These are phyloP conservation scores for Wallacemonas sp. DNA, from an alignment of 208 protist species.

Conservation along the genomic window DNA sequence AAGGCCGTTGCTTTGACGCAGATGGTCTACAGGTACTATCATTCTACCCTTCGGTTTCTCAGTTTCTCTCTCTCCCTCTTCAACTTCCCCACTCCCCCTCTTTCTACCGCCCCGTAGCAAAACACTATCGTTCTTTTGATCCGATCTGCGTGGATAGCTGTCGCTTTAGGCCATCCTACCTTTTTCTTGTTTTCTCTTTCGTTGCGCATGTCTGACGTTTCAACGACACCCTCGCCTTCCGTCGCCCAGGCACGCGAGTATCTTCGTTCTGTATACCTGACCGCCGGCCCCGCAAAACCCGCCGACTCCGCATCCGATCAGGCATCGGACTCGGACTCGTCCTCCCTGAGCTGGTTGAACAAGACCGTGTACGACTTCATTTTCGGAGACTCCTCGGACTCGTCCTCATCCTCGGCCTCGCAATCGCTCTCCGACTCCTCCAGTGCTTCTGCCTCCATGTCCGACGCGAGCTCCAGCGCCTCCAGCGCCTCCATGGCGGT, in stretches of 20 bases:
- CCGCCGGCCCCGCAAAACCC: background rate
- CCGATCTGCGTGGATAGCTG: no score
- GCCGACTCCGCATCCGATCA: background rate
- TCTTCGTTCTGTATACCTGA: background rate
- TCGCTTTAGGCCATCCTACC: no score
- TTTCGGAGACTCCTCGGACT: background rate
- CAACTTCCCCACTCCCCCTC: no score
- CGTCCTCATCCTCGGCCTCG: background rate
- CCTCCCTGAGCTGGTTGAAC: background rate
- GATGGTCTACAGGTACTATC: no score
- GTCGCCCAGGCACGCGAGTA: conserved; percentile 11
- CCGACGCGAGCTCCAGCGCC: background rate
- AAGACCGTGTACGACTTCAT: background rate
- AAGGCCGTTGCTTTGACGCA: no score
- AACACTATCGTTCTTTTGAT: no score
- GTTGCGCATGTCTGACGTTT: background rate
- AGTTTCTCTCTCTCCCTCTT: no score
- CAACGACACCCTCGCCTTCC: background rate
- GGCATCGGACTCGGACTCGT: background rate
- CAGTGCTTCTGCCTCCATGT: background rate
- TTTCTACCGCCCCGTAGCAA: no score
- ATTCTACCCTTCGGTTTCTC: no score
- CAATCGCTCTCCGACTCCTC: background rate
- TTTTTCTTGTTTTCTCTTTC: no score
- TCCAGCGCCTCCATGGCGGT: background rate